These are phyloP conservation scores for Laetiporus sulphureus DNA, from an alignment of 1,284 basidiomycete species.

Conservation along the genomic window DNA sequence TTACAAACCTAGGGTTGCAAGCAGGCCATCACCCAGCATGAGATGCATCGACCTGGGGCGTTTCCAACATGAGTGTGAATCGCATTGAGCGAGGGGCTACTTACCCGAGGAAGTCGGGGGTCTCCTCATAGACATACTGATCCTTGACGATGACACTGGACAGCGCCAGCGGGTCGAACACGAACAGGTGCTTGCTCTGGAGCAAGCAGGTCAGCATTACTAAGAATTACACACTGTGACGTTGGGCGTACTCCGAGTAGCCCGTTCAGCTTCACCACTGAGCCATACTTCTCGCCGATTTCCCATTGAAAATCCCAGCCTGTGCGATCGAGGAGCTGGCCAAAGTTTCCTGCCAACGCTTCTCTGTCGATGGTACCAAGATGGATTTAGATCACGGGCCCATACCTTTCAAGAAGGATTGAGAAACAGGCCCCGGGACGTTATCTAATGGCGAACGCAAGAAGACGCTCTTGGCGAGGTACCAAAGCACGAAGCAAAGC, in stretches of 20 bases:
- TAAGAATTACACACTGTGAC: neutral
- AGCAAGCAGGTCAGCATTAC: neutral
- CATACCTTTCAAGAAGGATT: conserved; percentile 15
- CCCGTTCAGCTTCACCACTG: conserved; percentile 14
- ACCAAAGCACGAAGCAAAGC: too few relatives aligned
- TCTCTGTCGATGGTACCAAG: neutral
- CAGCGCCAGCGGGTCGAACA: conserved; percentile 23
- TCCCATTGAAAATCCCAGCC: conserved; percentile 14
- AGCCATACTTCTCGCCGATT: conserved; percentile 15
- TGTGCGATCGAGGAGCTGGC: conserved; percentile 3
- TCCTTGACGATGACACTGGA: conserved; percentile 27
- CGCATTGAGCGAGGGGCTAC: conserved; percentile 1
- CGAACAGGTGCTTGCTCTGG: conserved; percentile 14
- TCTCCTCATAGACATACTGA: conserved; percentile 23
- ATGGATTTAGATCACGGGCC: neutral
- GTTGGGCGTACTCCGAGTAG: conserved; percentile 8
- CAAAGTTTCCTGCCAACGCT: neutral
- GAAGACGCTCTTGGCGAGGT: neutral
- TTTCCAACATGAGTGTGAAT: conserved; percentile 5
- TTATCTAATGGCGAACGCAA: conserved; percentile 13
- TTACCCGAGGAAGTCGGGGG: neutral
- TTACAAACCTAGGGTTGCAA: conserved; percentile 13
- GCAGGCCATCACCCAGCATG: conserved; percentile 14
- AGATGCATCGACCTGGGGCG: neutral
- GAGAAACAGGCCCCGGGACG: conserved; percentile 15